phyloP scores from a whole-genome alignment of 83 land plant genomes.

The Thuja plicata region DNA sequence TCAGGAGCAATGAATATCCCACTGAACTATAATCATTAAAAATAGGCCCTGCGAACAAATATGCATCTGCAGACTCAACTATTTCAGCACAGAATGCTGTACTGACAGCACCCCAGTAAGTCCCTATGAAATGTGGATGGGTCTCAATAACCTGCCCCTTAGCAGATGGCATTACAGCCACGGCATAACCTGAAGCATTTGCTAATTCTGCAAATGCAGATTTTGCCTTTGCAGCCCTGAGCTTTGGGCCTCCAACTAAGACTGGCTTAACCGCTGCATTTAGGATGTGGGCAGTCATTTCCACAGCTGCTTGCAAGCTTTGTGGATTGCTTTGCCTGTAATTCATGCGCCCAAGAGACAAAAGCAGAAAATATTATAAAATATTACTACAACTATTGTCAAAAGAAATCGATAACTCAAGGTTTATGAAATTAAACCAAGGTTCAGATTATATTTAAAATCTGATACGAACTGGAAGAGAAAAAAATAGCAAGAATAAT shows the following conservation, averaged over 20 bases:
- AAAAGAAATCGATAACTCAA: background rate
- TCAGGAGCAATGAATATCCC: constrained; percentile 72
- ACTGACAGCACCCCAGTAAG: constrained; percentile 85
- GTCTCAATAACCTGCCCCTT: constrained; percentile 62
- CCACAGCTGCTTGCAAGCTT: constrained; percentile 71
- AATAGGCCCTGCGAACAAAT: constrained; percentile 68
- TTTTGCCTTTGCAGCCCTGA: constrained; percentile 53
- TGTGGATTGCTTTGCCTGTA: constrained; percentile 49
- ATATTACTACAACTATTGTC: background rate
- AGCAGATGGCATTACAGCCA: constrained; percentile 65
- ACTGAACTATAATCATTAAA: constrained; percentile 82
- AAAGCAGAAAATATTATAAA: background rate
- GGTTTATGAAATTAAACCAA: background rate
- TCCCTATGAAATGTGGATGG: constrained; percentile 72
- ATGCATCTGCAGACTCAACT: constrained; percentile 75
- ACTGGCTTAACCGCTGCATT: constrained; percentile 74
- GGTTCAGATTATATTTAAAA: background rate
- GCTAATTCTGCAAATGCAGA: constrained; percentile 58
- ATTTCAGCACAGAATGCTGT: constrained; percentile 62
- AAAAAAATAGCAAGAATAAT: background rate
- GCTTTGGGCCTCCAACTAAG: constrained; percentile 59
- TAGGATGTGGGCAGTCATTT: constrained; percentile 45
- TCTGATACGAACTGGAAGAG: background rate
- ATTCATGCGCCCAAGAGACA: background rate
- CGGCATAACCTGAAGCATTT: constrained; percentile 65